These are phyloP conservation scores for Polytolypa hystricis DNA, from an alignment of 2,329 filamentous ascomycete species.

Conservation along the genomic window DNA sequence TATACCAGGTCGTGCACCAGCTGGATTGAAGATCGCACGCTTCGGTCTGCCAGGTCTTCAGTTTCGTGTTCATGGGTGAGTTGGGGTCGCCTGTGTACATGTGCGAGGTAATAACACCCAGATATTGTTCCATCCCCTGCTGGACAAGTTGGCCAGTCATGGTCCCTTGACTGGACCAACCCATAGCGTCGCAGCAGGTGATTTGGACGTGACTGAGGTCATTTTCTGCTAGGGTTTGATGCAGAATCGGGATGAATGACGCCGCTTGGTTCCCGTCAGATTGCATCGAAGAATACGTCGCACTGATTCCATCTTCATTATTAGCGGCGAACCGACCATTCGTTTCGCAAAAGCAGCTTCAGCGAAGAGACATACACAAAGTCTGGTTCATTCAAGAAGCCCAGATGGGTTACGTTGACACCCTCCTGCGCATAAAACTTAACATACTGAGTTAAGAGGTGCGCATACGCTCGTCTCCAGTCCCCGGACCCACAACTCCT, in stretches of 20 bases:
- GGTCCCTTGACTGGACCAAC: constrained; percentile 30
- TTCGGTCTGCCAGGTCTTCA: constrained; percentile 44
- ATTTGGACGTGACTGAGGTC: constrained; percentile 28
- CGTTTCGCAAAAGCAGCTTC: too few species aligned
- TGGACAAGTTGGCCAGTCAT: constrained; percentile 29
- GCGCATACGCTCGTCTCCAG: constrained; percentile 40
- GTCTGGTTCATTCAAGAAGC: constrained; percentile 38
- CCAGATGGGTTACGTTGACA: constrained; percentile 31
- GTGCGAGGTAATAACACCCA: constrained; percentile 34
- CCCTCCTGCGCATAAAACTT: constrained; percentile 32
- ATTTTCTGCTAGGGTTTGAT: constrained; percentile 26
- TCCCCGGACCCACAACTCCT: constrained; percentile 32
- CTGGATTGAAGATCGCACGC: constrained; percentile 36
- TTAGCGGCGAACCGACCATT: too few species aligned
- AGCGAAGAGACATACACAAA: constrained; percentile 11
- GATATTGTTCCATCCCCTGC: constrained; percentile 26
- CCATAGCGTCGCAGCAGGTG: constrained; percentile 36
- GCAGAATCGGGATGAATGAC: constrained; percentile 41
- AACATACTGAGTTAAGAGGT: constrained; percentile 39
- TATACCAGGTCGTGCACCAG: constrained; percentile 39
- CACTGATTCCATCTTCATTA: background rate
- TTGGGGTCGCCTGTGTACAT: constrained; percentile 32
- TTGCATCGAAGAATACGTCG: constrained; percentile 38
- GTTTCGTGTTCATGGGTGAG: constrained; percentile 30
- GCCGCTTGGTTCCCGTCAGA: constrained; percentile 38